Conservation (phyloP, 2,329 filamentous ascomycete genomes). For the Fusarium euwallaceae region DNA sequence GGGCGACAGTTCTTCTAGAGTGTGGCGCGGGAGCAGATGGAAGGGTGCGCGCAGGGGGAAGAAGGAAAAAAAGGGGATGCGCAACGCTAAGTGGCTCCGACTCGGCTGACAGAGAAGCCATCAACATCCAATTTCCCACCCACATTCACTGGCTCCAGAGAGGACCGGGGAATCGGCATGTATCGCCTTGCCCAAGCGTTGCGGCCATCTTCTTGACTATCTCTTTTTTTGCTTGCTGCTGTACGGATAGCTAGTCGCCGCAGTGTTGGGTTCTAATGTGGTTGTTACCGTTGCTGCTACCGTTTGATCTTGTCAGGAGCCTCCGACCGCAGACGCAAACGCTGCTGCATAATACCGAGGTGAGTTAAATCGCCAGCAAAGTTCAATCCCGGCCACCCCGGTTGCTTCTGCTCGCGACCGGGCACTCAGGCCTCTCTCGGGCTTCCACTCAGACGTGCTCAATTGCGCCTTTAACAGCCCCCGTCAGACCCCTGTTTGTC, state of each 20-base stretch:
- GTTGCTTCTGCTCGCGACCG: conserved; percentile 37
- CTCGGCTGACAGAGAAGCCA: conserved; percentile 45
- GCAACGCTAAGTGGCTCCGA: conserved; percentile 40
- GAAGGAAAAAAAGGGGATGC: conserved; percentile 37
- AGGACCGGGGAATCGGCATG: conserved; percentile 37
- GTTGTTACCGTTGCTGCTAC: conserved; percentile 12
- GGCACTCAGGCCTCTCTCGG: conserved; percentile 17
- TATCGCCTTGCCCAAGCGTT: conserved; percentile 22
- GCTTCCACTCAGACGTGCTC: conserved; percentile 26
- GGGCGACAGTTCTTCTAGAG: conserved; percentile 24
- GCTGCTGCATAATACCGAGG: conserved; percentile 14
- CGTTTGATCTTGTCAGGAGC: conserved; percentile 2
- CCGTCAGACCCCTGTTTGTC: conserved; percentile 34
- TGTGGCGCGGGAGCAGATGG: conserved; percentile 31
- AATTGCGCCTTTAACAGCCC: conserved; percentile 44
- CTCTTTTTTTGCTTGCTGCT: conserved; percentile 11
- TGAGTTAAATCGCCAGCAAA: conserved; percentile 17
- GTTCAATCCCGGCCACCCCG: conserved; percentile 25
- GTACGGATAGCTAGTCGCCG: conserved; percentile 9
- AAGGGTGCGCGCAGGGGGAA: conserved; percentile 1
- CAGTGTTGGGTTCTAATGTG: conserved; percentile 14
- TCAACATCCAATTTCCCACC: conserved; percentile 47
- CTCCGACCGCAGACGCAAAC: conserved; percentile 12
- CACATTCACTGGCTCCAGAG: conserved; percentile 39
- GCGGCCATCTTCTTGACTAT: conserved; percentile 14